phyloP scores from a whole-genome alignment of 2,329 filamentous ascomycete species.

The Cladophialophora bantiana region DNA sequence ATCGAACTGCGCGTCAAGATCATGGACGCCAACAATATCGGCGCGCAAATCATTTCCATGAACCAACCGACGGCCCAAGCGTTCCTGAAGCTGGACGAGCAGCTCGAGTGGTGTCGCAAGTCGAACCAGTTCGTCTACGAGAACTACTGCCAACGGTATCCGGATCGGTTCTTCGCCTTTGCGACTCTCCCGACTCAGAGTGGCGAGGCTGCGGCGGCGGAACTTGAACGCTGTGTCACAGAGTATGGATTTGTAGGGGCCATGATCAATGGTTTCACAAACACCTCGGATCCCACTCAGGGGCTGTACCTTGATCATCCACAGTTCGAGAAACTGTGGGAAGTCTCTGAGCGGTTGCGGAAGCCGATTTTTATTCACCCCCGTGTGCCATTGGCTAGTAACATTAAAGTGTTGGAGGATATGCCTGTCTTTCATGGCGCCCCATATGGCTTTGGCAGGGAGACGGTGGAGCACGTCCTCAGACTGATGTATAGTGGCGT shows the following conservation, averaged over 20 bases:
- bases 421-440: constrained; percentile 36
- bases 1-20: constrained; percentile 25
- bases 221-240: constrained; percentile 49
- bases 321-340: constrained; percentile 52
- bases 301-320: constrained; percentile 57
- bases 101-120: constrained; percentile 21
- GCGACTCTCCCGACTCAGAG: constrained; percentile 52
- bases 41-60: constrained; percentile 31
- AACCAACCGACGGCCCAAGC: constrained; percentile 31
- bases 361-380: constrained; percentile 62
- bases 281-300: constrained; percentile 47
- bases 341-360: constrained; percentile 52
- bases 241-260: constrained; percentile 57
- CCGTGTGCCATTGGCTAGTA: constrained; percentile 41
- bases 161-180: constrained; percentile 51
- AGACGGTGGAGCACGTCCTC: constrained; percentile 47
- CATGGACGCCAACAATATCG: constrained; percentile 33
- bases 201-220: constrained; percentile 46
- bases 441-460: constrained; percentile 48
- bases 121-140: constrained; percentile 39
- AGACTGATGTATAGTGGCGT: constrained; percentile 59
- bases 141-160: constrained; percentile 36
- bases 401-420: constrained; percentile 36
- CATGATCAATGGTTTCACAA: constrained; percentile 62
- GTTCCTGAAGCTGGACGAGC: constrained; percentile 23